Conservation (phyloP, 1,139 yeast species). For the Saccharomycopsis phalli region DNA sequence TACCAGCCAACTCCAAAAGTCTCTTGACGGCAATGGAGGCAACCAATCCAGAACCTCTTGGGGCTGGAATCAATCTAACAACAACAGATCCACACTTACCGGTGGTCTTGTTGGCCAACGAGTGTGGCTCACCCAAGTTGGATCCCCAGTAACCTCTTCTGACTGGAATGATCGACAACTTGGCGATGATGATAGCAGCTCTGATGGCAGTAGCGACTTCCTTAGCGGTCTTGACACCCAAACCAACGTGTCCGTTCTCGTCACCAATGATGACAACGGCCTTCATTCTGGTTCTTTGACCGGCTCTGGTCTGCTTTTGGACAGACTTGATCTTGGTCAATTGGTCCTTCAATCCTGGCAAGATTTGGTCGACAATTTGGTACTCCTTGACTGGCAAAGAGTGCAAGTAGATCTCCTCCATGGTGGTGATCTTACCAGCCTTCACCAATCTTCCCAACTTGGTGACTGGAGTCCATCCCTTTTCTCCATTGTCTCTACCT, state of each 20-base stretch:
- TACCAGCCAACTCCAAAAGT: constrained; percentile 98
- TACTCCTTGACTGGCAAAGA: constrained; percentile 98
- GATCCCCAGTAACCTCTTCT: constrained; percentile 99
- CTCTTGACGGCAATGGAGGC: constrained; percentile 99
- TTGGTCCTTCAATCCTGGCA: constrained; percentile 95
- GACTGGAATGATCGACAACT: constrained; percentile 97
- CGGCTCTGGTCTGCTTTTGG: constrained; percentile 99
- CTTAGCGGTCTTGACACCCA: constrained; percentile 99
- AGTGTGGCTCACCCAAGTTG: constrained; percentile 99
- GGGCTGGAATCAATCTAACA: constrained; percentile 99
- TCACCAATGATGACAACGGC: constrained; percentile 99
- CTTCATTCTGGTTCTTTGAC: constrained; percentile 99
- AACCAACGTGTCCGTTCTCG: constrained; percentile 99
- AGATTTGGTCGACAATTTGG: constrained; percentile 95
- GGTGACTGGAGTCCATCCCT: constrained; percentile 99
- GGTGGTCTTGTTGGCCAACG: constrained; percentile 94
- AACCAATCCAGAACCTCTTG: constrained; percentile 99
- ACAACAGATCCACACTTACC: constrained; percentile 99
- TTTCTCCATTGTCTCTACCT: constrained; percentile 77
- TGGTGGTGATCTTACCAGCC: constrained; percentile 94
- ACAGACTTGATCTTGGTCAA: constrained; percentile 99
- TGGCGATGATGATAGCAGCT: constrained; percentile 99
- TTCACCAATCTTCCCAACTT: constrained; percentile 99
- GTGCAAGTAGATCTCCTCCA: constrained; percentile 99
- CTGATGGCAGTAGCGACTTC: constrained; percentile 99